Evolutionary conservation across 2,329 filamentous ascomycete genomes (phyloP).

Genomic region (Diaporthe eres): DNA sequence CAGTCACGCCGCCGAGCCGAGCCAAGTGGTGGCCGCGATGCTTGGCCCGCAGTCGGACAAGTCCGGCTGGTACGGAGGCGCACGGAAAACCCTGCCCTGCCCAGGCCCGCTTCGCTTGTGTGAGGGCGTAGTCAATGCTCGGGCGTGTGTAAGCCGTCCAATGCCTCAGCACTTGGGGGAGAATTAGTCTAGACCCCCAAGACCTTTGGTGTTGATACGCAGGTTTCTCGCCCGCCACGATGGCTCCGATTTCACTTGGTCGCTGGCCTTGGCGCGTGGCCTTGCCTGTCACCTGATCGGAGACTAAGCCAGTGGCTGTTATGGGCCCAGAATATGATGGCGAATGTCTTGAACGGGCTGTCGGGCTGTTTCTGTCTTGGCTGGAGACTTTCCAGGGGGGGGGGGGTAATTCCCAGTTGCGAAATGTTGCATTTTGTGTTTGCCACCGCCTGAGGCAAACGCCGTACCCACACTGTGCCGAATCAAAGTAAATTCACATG

Average conservation of each 20-base stretch:
- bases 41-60: conserved; percentile 1
- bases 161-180: no score
- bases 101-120: neutral
- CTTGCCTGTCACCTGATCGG: neutral
- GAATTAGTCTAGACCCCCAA: neutral
- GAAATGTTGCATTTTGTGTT: neutral
- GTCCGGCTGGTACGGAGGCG: neutral
- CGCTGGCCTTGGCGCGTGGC: neutral
- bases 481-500: no score
- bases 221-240: neutral
- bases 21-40: neutral
- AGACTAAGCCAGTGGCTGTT: neutral
- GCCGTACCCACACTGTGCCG: no score
- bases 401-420: no score
- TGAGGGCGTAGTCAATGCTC: no score
- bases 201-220: neutral
- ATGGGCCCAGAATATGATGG: neutral
- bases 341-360: neutral
- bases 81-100: neutral
- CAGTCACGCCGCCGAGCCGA: neutral
- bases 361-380: neutral
- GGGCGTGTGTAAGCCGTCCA: no score
- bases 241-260: neutral
- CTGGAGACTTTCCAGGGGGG: neutral
- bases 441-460: no score